Base-by-base conservation (phyloP, 2,329 filamentous ascomycete genomes). In the Neodidymelliopsis sp. region DNA sequence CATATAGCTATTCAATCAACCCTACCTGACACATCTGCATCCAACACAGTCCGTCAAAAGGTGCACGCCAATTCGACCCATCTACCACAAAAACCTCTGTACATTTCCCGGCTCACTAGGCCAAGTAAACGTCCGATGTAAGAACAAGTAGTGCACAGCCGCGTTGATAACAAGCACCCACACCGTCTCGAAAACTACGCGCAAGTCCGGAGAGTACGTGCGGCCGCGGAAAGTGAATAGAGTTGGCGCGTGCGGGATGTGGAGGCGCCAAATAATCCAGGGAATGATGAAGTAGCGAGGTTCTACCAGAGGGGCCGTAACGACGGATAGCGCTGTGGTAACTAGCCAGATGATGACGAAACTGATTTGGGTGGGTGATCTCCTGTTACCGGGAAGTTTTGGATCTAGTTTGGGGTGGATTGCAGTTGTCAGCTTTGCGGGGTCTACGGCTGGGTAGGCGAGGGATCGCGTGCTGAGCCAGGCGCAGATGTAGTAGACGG, bases 201-300 rank as follows among this genome's bases (percentile, higher is more conserved):
- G 66, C 19, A 74, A 56, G 47, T 80, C 74, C 40, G 74, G 72
- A 19, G 56, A 56, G 1, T 40, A 35, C 13, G 29, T 40, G 50
- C 15, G 24, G 5, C 49, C 15, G 5, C 20, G 4, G 16, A 40
- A 23, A 12, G 55, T 54, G 34, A 49, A 38, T 38, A 63, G 59
- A 25, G 38, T 40, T 79, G 72, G 35, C 12, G 54, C 35, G 35
- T 64, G 57, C 0, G 90, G 90, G 0, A 95, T 75, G 63, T 95
- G 82, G 6, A 97, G 75, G 1, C 94, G 83, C 90, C 92, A 97
- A 63, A 97, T 86, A 7, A 97, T 83, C 91, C 91, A 99, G 0
- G 93, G 92, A 10, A 97, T 80, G 67, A 99, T 95, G 72, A 96
- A 96, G 73, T 99, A 99, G 11, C 94, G 84, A 11, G 94, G 94